Percentiles rank a stretch among this genome's conserved stretches.
Conservation (phyloP, 2,329 filamentous ascomycete species). For the Diaporthe nobilis region DNA sequence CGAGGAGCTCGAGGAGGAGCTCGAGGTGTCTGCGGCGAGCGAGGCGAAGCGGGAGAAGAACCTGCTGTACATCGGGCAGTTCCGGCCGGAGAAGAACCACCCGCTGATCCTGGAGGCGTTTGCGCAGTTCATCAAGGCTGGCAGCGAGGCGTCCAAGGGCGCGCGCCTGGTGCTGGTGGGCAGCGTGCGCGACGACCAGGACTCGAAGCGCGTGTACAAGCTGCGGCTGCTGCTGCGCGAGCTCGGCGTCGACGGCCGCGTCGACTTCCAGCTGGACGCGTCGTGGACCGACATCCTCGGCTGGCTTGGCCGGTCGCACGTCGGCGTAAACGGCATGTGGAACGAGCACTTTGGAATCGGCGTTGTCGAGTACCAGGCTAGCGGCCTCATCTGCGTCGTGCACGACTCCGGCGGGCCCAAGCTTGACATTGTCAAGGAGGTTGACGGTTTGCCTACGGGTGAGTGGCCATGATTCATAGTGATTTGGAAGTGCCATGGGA, state of each 20-base stretch:
- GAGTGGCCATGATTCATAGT: conserved; percentile 47
- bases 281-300: conserved; percentile 89
- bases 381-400: conserved; percentile 91
- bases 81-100: conserved; percentile 98
- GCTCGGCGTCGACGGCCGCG: conserved; percentile 84
- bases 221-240: conserved; percentile 89
- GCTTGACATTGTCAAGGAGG: conserved; percentile 87
- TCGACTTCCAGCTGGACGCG: conserved; percentile 91
- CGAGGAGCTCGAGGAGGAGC: conserved; percentile 81
- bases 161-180: conserved; percentile 87
- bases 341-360: conserved; percentile 99
- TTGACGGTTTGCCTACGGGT: conserved; percentile 86
- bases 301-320: conserved; percentile 81
- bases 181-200: conserved; percentile 87
- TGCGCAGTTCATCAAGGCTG: conserved; percentile 77
- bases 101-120: conserved; percentile 88
- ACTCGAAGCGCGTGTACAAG: conserved; percentile 88
- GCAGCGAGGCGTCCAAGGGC: conserved; percentile 63
- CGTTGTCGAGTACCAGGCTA: conserved; percentile 97
- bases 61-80: conserved; percentile 95
- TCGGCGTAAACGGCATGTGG: conserved; percentile 99
- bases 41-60: conserved; percentile 79
- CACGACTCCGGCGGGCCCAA: conserved; percentile 95
- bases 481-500: not conserved
- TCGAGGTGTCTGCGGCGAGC: conserved; percentile 78